Evolutionary conservation across 73 alveolate genomes (phyloP), one percentile per base, ranked within the genome.

Genomic region (Symbiodinium natans): DNA sequence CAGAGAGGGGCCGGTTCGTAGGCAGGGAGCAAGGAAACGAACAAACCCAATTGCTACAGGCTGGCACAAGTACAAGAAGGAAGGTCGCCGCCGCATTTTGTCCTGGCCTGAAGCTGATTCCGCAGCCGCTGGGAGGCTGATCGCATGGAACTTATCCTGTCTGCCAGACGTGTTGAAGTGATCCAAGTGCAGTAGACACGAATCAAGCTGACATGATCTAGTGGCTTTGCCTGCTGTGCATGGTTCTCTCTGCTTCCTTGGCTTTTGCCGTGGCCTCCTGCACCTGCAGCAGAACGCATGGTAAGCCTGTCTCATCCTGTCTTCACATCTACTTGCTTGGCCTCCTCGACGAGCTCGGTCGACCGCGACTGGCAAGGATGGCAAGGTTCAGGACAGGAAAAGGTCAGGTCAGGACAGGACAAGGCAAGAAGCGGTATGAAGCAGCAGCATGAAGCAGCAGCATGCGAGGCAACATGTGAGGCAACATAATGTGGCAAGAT

Each of bases 81-180:
- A n/a, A n/a, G n/a, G n/a, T n/a, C n/a, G n/a, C n/a, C n/a, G n/a
- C n/a, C n/a, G n/a, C n/a, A n/a, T n/a, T n/a, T n/a, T n/a, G n/a
- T n/a, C n/a, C n/a, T n/a, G n/a, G n/a, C 94, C 94, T 87, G 94
- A 31, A 87, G 94, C 94, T 87, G 94, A 63, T 87, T 87, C 94
- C 68, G 59, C 86, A 87, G 75, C 21, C 52, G 46, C 71, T 87
- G 94, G 21, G 94, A 87, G 94, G 86, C 27, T 39, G 59, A 83
- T 8, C 94, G 94, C 94, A 87, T 87, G 23, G 94, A 87, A 85
- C 94, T 87, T n/a, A 87, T 36, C 94, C 94, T 87, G 85, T 56
- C 6, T 3, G 77, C 33, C 33, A 59, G 33, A 19, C 6, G 36
- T n/a, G 59, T 46, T 46, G 59, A 46, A 46, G 13, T 46, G 6